A percentile compares a stretch with the other conserved stretches of the same genome.
Conservation (phyloP, 2,329 filamentous ascomycete species). For the Aspergillus phoenicis region DNA sequence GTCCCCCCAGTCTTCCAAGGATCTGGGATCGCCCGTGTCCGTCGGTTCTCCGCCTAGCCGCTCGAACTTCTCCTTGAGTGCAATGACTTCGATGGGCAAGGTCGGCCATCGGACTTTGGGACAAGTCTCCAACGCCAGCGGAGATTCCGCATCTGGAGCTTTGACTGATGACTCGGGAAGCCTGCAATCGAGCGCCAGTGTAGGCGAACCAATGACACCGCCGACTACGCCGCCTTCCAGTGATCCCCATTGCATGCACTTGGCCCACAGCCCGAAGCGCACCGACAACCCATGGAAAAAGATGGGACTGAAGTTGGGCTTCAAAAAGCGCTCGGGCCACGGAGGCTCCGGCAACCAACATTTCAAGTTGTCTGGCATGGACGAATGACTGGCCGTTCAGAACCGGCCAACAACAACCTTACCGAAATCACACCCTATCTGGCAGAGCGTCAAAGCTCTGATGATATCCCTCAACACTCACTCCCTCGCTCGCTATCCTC, state of each 20-base stretch:
- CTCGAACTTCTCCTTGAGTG: constrained; percentile 36
- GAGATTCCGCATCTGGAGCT: constrained; percentile 40
- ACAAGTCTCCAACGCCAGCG: constrained; percentile 40
- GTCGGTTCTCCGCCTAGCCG: constrained; percentile 30
- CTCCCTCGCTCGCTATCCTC: background rate
- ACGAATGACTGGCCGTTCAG: constrained; percentile 25
- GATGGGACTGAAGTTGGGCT: constrained; percentile 54
- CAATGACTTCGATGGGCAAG: constrained; percentile 37
- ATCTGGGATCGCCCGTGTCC: constrained; percentile 32
- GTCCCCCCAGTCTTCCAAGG: constrained; percentile 38
- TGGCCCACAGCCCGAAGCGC: constrained; percentile 44
- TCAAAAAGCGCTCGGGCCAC: constrained; percentile 41
- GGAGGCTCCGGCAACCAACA: constrained; percentile 29
- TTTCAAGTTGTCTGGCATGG: constrained; percentile 28
- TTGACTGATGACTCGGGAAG: constrained; percentile 52
- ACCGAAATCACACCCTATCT: background rate
- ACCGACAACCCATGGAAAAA: constrained; percentile 56
- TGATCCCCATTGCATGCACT: constrained; percentile 36
- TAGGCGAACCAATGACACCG: constrained; percentile 53
- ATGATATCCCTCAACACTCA: background rate
- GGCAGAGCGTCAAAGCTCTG: constrained; percentile 6
- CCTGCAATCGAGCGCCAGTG: constrained; percentile 43
- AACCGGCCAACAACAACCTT: background rate
- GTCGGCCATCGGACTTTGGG: constrained; percentile 38
- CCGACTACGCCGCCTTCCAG: constrained; percentile 54